A percentile compares a stretch with the other conserved stretches of the same genome.
These are phyloP conservation scores for Talaromyces sp. DNA, from an alignment of 2,329 filamentous ascomycete species.

Conservation along the genomic window DNA sequence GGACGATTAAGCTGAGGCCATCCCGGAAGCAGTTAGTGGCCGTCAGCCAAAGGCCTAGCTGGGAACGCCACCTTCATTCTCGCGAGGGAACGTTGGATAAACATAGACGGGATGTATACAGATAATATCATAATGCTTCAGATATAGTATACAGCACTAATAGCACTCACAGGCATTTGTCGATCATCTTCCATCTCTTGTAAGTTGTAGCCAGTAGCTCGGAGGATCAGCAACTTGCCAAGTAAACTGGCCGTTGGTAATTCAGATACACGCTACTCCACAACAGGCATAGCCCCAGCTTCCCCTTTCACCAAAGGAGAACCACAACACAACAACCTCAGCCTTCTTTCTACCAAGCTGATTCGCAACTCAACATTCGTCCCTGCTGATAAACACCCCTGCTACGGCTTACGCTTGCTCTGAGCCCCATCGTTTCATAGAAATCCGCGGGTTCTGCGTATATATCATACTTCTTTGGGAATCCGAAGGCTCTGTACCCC, in stretches of 20 bases:
- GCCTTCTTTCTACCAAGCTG: background rate
- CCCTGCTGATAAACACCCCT: background rate
- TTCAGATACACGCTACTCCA: background rate
- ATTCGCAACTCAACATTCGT: background rate
- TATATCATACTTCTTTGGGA: background rate
- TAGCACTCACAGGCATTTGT: too few species aligned
- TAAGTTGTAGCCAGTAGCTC: background rate
- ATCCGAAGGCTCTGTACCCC: background rate
- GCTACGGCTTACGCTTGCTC: background rate
- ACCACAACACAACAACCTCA: background rate
- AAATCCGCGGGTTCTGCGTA: background rate
- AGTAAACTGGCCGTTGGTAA: background rate
- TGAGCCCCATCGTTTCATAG: background rate
- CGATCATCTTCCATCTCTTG: background rate
- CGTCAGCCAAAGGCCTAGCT: background rate
- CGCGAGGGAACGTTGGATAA: background rate
- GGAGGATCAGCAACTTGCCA: background rate
- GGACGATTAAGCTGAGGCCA: background rate
- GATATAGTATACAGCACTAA: background rate
- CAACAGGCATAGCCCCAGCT: background rate
- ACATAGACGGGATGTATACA: too few species aligned
- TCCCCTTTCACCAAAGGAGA: background rate
- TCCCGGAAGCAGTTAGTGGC: conserved; percentile 2
- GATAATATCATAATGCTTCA: background rate
- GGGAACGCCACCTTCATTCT: background rate